Evolutionary conservation across 2,329 filamentous ascomycete species (phyloP).

Genomic region (Lasiodiplodia gonubiensis): DNA sequence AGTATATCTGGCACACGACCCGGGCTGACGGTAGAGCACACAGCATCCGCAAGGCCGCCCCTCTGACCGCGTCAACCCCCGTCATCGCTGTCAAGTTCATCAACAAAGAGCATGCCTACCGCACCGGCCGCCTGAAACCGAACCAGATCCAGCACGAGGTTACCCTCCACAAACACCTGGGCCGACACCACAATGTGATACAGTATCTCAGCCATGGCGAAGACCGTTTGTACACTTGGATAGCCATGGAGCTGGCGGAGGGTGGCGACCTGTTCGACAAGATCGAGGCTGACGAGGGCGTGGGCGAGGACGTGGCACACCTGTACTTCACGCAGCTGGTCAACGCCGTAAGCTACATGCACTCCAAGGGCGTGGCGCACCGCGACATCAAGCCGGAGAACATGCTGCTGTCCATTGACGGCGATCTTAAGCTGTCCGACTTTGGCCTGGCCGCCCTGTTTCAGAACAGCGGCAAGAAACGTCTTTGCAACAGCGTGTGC

Average conservation of each 20-base stretch:
- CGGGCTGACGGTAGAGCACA: conserved; percentile 31
- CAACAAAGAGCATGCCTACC: conserved; percentile 92
- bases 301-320: conserved; percentile 93
- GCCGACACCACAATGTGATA: conserved; percentile 91
- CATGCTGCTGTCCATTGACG: conserved; percentile 82
- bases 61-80: conserved; percentile 69
- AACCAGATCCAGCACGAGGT: conserved; percentile 94
- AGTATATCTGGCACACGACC: conserved; percentile 9
- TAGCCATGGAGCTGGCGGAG: conserved; percentile 95
- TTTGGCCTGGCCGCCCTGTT: conserved; percentile 96
- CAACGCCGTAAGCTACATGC: conserved; percentile 90
- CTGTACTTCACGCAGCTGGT: conserved; percentile 94
- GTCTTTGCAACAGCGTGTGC: conserved; percentile 86
- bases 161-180: conserved; percentile 84
- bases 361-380: conserved; percentile 93
- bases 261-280: conserved; percentile 98
- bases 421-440: conserved; percentile 91
- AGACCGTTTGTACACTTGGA: conserved; percentile 89
- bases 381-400: conserved; percentile 82
- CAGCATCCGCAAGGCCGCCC: conserved; percentile 92
- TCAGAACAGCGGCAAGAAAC: conserved; percentile 81
- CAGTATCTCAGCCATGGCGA: conserved; percentile 89
- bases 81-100: conserved; percentile 98
- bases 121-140: conserved; percentile 82
- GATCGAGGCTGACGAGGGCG: conserved; percentile 95